These are phyloP conservation scores for Suillus decipiens DNA, from an alignment of 768 basidiomycete genomes.

Conservation along the genomic window DNA sequence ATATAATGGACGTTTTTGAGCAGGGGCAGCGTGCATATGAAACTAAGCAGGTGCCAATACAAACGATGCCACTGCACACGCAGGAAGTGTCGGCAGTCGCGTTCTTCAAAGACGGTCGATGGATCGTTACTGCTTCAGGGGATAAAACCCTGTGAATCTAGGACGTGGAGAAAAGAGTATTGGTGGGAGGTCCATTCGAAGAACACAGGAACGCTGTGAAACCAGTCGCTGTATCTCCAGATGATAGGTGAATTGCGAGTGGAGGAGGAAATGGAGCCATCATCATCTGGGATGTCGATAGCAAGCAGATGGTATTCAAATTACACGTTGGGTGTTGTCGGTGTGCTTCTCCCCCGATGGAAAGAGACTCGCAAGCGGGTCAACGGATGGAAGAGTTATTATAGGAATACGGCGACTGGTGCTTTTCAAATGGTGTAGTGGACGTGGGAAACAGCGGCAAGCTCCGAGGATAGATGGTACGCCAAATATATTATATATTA, in stretches of 20 bases:
- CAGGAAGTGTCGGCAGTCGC: constrained; percentile 15
- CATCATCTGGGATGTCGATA: constrained; percentile 33
- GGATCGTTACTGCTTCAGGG: constrained; percentile 25
- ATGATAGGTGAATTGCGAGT: constrained; percentile 28
- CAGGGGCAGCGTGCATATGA: too few species aligned
- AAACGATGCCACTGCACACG: not conserved
- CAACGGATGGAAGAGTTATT: not conserved
- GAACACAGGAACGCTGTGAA: constrained; percentile 28
- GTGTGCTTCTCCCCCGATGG: constrained; percentile 9
- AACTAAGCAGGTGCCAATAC: not conserved
- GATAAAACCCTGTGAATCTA: constrained; percentile 29
- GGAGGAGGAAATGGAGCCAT: constrained; percentile 28
- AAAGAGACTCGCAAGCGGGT: not conserved
- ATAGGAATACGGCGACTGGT: too few species aligned
- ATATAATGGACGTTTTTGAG: too few species aligned
- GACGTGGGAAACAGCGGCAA: too few species aligned
- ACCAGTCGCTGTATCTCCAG: constrained; percentile 30
- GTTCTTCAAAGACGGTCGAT: constrained; percentile 31
- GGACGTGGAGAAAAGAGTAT: constrained; percentile 26
- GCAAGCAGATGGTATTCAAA: constrained; percentile 20
- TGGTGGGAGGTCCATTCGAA: constrained; percentile 14
- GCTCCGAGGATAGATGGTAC: too few species aligned
- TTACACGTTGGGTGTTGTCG: constrained; percentile 26
- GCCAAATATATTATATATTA: too few species aligned
- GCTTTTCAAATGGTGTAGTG: too few species aligned